These are phyloP conservation scores for Epichloe aotearoae DNA, from an alignment of 2,329 filamentous ascomycete species.

Conservation along the genomic window DNA sequence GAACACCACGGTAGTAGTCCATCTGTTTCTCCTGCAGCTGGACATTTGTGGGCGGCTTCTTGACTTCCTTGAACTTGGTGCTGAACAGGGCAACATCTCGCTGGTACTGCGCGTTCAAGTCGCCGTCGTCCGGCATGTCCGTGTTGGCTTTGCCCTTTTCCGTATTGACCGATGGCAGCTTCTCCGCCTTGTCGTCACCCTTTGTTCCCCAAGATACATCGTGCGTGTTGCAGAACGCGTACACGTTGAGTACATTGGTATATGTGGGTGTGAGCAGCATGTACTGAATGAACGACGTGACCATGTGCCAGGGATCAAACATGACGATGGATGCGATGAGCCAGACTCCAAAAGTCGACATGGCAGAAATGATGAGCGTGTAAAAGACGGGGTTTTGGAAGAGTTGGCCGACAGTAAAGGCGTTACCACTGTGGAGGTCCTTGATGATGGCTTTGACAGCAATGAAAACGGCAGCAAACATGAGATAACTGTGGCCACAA, in stretches of 20 bases:
- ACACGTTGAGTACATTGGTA: slow-evolving; percentile 97
- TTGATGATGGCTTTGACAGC: slow-evolving; percentile 73
- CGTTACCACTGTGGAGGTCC: slow-evolving; percentile 45
- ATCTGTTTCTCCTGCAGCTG: slow-evolving; percentile 71
- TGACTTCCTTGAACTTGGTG: slow-evolving; percentile 60
- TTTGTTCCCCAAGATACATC: slow-evolving; percentile 98
- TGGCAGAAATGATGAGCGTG: slow-evolving; percentile 81
- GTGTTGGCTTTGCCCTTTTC: slow-evolving; percentile 88
- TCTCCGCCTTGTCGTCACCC: slow-evolving; percentile 90
- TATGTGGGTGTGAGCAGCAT: slow-evolving; percentile 90
- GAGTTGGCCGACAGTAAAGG: slow-evolving; percentile 58
- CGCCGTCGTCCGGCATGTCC: slow-evolving; percentile 86
- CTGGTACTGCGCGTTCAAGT: slow-evolving; percentile 92
- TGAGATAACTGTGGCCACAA: slow-evolving; percentile 50
- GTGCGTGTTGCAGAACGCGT: slow-evolving; percentile 97
- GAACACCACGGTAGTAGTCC: slow-evolving; percentile 96
- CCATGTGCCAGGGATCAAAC: slow-evolving; percentile 98
- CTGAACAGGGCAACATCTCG: slow-evolving; percentile 64
- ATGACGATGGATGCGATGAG: slow-evolving; percentile 83
- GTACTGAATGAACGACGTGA: slow-evolving; percentile 92
- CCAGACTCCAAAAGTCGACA: slow-evolving; percentile 89
- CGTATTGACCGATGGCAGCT: slow-evolving; percentile 74
- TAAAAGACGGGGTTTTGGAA: slow-evolving; percentile 86
- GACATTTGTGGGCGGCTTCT: slow-evolving; percentile 41
- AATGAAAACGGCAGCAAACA: slow-evolving; percentile 92